These are phyloP conservation scores for Aegilops tauschii DNA, from an alignment of 176 grass and related monocot genomes.

Conservation along the genomic window DNA sequence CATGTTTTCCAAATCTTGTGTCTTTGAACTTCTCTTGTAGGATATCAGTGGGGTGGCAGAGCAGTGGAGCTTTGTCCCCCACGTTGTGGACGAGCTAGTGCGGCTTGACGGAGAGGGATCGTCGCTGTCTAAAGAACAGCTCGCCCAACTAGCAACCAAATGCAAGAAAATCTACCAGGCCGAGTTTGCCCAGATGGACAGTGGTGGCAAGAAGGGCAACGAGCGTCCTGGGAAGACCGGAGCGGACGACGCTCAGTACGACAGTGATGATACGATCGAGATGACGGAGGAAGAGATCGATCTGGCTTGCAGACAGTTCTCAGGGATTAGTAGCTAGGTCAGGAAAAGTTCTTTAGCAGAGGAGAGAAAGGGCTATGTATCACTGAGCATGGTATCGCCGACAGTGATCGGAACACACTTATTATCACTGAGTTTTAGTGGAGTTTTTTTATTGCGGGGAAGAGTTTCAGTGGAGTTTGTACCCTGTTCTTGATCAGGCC, in stretches of 20 bases:
- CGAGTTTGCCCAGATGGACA: constrained; percentile 41
- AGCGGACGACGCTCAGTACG: constrained; percentile 40
- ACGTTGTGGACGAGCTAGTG: constrained; percentile 55
- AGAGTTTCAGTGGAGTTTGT: too few species aligned
- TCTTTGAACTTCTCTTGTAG: constrained; percentile 25
- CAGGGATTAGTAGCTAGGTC: constrained; percentile 8
- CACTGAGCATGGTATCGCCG: too few species aligned
- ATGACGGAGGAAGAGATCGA: constrained; percentile 97
- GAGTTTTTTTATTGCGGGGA: too few species aligned
- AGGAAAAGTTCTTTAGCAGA: not conserved
- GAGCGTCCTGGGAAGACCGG: not conserved
- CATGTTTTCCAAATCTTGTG: too few species aligned
- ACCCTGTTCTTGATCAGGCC: too few species aligned
- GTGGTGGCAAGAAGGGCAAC: constrained; percentile 23
- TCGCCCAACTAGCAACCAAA: constrained; percentile 55
- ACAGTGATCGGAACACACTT: too few species aligned
- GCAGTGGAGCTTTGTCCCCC: constrained; percentile 85
- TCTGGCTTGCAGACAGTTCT: constrained; percentile 54
- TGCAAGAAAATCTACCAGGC: constrained; percentile 73
- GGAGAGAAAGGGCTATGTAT: too few species aligned
- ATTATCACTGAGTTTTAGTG: too few species aligned
- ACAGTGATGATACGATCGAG: constrained; percentile 81
- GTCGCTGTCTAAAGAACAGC: constrained; percentile 39
- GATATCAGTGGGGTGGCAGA: constrained; percentile 55
- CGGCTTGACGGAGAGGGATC: constrained; percentile 46